Evolutionary conservation across 2,329 filamentous ascomycete genomes (phyloP).

Genomic region (Endoconidiophora polonica): DNA sequence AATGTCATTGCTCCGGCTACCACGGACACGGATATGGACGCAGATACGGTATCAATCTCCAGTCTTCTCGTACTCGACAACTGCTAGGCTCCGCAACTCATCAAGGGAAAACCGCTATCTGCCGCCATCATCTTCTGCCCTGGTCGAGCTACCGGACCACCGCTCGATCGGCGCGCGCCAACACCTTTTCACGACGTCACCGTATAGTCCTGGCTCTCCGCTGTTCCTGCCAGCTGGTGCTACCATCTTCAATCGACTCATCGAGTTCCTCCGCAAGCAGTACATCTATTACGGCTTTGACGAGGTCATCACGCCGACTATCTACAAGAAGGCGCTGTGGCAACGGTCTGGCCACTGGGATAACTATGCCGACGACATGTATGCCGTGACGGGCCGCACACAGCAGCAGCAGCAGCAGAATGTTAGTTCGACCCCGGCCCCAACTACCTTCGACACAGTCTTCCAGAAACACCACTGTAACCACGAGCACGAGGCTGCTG

Average conservation of each 20-base stretch:
- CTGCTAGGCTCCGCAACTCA: not conserved
- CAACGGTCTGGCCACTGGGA: slow-evolving; percentile 73
- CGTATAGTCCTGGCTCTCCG: slow-evolving; percentile 71
- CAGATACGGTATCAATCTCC: too few relatives aligned
- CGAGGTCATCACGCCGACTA: slow-evolving; percentile 77
- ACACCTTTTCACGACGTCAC: slow-evolving; percentile 61
- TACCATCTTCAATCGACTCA: slow-evolving; percentile 67
- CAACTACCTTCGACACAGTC: not conserved
- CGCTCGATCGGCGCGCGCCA: slow-evolving; percentile 46
- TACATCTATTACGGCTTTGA: slow-evolving; percentile 74
- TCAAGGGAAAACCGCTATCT: not conserved
- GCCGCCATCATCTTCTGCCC: not conserved
- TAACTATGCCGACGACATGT: slow-evolving; percentile 88
- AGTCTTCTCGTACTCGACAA: too few relatives aligned
- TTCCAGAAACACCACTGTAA: slow-evolving; percentile 18
- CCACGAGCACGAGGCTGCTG: slow-evolving; percentile 18
- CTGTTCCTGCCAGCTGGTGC: slow-evolving; percentile 72
- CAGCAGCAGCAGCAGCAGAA: slow-evolving; percentile 13
- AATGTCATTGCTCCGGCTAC: not conserved
- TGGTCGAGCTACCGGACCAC: slow-evolving; percentile 31
- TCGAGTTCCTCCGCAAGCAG: slow-evolving; percentile 66
- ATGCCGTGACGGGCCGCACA: slow-evolving; percentile 48
- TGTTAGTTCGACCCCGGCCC: not conserved
- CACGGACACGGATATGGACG: not conserved
- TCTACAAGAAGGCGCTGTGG: slow-evolving; percentile 82